phyloP scores from a whole-genome alignment of 768 basidiomycete species.

The Boletus subparvulus region DNA sequence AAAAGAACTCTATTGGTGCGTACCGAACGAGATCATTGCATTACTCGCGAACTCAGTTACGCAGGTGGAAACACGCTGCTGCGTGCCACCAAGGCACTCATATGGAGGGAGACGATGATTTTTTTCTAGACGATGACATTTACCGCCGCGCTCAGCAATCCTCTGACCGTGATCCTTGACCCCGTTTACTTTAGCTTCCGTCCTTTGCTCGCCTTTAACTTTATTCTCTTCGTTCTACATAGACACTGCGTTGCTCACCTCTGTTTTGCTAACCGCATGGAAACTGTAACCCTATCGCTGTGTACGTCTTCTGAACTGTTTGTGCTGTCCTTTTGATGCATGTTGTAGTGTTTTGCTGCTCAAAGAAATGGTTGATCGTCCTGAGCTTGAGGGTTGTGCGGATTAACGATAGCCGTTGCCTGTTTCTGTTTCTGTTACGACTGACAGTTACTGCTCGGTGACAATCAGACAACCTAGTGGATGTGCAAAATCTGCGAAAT shows the following conservation, averaged over 20 bases:
- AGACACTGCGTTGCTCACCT: constrained; percentile 13
- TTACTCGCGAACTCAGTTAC: constrained; percentile 5
- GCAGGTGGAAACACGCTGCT: constrained; percentile 84
- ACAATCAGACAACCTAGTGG: background rate
- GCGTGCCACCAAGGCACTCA: constrained; percentile 63
- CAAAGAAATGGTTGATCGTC: background rate
- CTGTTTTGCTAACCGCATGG: constrained; percentile 14
- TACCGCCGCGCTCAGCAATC: constrained; percentile 27
- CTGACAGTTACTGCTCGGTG: too few relatives aligned
- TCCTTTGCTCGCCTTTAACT: background rate
- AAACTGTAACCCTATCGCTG: background rate
- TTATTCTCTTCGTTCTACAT: constrained; percentile 13
- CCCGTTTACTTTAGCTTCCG: background rate
- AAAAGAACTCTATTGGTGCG: constrained; percentile 74
- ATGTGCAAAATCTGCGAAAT: too few relatives aligned
- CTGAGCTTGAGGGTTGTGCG: background rate
- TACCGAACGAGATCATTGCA: constrained; percentile 9
- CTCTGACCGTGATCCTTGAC: background rate
- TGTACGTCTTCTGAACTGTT: background rate
- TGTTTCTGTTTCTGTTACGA: background rate
- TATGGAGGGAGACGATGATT: constrained; percentile 55
- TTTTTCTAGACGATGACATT: constrained; percentile 55
- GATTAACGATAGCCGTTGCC: background rate
- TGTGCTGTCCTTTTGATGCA: background rate
- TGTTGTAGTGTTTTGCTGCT: constrained; percentile 3